Percentiles rank a stretch among this genome's conserved stretches.
These are phyloP conservation scores for Taphrina communis DNA, from an alignment of 1,139 yeast genomes.

Conservation along the genomic window DNA sequence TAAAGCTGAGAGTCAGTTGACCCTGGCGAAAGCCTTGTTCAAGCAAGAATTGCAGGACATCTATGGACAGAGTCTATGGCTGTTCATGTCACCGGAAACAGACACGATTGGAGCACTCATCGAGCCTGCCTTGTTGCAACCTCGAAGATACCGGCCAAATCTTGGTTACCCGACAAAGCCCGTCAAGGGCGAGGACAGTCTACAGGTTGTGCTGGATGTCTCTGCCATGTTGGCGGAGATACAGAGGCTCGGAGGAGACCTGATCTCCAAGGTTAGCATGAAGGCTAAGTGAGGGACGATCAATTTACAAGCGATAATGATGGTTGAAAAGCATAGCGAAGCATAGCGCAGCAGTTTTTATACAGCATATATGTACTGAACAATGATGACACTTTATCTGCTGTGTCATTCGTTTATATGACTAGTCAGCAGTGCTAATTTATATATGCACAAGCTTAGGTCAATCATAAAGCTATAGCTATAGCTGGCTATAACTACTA, in stretches of 20 bases:
- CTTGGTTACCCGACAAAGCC: slow-evolving; percentile 79
- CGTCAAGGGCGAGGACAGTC: slow-evolving; percentile 48
- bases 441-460: too few relatives aligned
- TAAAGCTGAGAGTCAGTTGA: neutral
- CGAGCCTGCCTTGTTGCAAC: slow-evolving; percentile 72
- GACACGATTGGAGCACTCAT: slow-evolving; percentile 66
- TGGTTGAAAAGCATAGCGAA: neutral
- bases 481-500: too few relatives aligned
- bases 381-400: too few relatives aligned
- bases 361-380: neutral
- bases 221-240: slow-evolving; percentile 79
- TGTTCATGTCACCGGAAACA: slow-evolving; percentile 50
- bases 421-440: too few relatives aligned
- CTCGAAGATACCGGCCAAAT: slow-evolving; percentile 71
- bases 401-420: too few relatives aligned
- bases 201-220: slow-evolving; percentile 64
- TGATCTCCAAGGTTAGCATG: slow-evolving; percentile 45
- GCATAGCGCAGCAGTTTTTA: slow-evolving; percentile 2
- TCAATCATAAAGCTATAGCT: too few relatives aligned
- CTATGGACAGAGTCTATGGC: slow-evolving; percentile 50
- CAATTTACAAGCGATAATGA: neutral
- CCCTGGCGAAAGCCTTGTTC: slow-evolving; percentile 7
- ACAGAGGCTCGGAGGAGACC: slow-evolving; percentile 74
- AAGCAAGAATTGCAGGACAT: slow-evolving; percentile 54
- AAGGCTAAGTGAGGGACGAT: neutral